These are phyloP conservation scores for Parachaetomium inaequale DNA, from an alignment of 495 filamentous ascomycete genomes.

Conservation along the genomic window DNA sequence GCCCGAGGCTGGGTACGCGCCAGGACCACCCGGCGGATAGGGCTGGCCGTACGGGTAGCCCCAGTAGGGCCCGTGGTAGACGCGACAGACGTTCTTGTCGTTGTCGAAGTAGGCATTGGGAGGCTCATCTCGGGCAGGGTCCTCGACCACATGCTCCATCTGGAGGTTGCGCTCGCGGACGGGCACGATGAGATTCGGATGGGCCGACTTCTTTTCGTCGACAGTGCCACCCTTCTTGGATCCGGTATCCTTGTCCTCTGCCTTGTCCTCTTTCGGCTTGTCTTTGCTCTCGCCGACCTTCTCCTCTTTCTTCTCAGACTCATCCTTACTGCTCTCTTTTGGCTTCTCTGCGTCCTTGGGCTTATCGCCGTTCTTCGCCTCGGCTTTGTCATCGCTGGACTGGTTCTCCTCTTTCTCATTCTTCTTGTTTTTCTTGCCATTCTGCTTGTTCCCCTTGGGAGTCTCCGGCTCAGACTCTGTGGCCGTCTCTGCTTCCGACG, in stretches of 20 bases:
- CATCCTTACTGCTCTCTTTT: neutral
- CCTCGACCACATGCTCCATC: constrained; percentile 44
- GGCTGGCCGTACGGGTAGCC: constrained; percentile 38
- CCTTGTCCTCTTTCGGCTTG: neutral
- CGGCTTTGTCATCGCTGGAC: neutral
- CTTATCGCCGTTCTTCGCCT: neutral
- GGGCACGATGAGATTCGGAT: constrained; percentile 32
- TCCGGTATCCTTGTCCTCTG: neutral
- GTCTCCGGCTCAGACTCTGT: constrained; percentile 12
- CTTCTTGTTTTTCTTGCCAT: neutral
- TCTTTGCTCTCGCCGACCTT: neutral
- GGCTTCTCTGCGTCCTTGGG: constrained; percentile 1
- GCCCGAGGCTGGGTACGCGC: neutral
- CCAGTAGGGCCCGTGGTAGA: constrained; percentile 49
- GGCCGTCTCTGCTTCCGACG: constrained; percentile 3
- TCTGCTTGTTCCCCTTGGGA: neutral
- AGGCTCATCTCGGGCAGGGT: constrained; percentile 37
- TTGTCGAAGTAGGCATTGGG: constrained; percentile 52
- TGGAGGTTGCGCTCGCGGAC: constrained; percentile 37
- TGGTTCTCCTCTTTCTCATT: constrained; percentile 1
- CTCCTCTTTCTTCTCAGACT: neutral
- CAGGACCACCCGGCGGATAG: neutral
- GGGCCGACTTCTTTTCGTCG: constrained; percentile 16
- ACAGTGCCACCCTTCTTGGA: constrained; percentile 7
- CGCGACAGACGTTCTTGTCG: constrained; percentile 38